phyloP scores from a whole-genome alignment of 176 grass and related monocot species.

The Aegilops longissima region DNA sequence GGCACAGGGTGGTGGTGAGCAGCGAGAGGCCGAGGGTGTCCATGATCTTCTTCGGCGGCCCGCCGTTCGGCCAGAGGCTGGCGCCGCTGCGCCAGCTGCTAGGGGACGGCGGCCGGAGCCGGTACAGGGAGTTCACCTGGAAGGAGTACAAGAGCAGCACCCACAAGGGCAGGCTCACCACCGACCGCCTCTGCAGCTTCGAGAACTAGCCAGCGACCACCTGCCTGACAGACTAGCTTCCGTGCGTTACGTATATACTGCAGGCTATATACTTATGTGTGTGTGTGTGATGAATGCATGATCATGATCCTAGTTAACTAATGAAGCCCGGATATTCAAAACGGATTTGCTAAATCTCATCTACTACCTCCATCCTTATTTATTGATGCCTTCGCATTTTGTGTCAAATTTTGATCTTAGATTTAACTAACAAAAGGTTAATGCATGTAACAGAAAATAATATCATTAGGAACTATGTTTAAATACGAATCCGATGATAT shows the following conservation, averaged over 20 bases:
- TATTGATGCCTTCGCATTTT: no score
- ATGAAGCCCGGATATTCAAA: no score
- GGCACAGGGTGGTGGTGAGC: conserved; percentile 84
- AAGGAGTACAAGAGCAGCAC: conserved; percentile 72
- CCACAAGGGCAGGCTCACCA: conserved; percentile 50
- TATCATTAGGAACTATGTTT: no score
- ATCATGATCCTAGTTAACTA: no score
- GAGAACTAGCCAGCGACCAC: conserved; percentile 37
- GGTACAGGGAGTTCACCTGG: conserved; percentile 96
- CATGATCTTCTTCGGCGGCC: conserved; percentile 83
- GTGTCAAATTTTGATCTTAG: no score
- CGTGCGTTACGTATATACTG: neutral
- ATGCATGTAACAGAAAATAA: no score
- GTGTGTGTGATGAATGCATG: no score
- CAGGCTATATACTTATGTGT: no score
- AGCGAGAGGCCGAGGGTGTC: conserved; percentile 62
- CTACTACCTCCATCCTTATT: no score
- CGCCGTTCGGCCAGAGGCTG: conserved; percentile 47
- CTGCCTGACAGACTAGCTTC: neutral
- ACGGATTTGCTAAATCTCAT: neutral
- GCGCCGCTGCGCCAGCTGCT: conserved; percentile 63
- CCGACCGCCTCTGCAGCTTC: conserved; percentile 72
- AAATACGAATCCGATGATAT: no score
- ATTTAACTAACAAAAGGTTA: no score
- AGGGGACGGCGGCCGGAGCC: conserved; percentile 56